Percentiles rank a stretch among this genome's conserved stretches.
Conservation (phyloP, 2,329 filamentous ascomycete genomes). For the Mycosphaerella sp. region DNA sequence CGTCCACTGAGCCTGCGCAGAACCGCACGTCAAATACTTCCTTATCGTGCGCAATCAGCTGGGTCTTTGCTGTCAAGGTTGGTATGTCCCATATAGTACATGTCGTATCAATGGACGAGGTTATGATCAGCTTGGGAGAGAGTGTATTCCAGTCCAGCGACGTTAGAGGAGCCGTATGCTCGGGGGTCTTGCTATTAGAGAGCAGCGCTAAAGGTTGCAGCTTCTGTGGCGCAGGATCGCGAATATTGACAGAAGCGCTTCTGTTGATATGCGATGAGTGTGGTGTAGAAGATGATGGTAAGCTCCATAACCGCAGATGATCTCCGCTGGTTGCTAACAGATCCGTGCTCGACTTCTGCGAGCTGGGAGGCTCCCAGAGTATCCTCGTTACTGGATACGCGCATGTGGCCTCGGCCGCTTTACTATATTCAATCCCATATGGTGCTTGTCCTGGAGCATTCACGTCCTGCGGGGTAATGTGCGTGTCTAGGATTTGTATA, state of each 20-base stretch:
- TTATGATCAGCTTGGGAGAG: slow-evolving; percentile 94
- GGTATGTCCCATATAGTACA: slow-evolving; percentile 99
- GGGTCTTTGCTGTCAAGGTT: slow-evolving; percentile 93
- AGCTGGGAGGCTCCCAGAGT: slow-evolving; percentile 91
- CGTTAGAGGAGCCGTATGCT: slow-evolving; percentile 93
- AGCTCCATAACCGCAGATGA: slow-evolving; percentile 86
- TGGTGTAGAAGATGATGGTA: slow-evolving; percentile 51
- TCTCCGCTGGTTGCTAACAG: slow-evolving; percentile 92
- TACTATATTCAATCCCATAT: slow-evolving; percentile 80
- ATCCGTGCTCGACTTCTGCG: slow-evolving; percentile 91
- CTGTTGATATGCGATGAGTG: slow-evolving; percentile 57
- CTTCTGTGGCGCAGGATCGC: slow-evolving; percentile 61
- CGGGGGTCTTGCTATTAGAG: slow-evolving; percentile 96
- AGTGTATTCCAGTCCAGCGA: slow-evolving; percentile 98
- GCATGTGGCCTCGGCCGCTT: slow-evolving; percentile 92
- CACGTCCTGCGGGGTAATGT: slow-evolving; percentile 63
- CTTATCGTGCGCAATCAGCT: slow-evolving; percentile 97
- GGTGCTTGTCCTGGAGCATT: slow-evolving; percentile 65
- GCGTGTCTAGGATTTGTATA: slow-evolving; percentile 94
- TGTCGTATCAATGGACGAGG: slow-evolving; percentile 96
- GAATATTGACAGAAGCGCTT: slow-evolving; percentile 57
- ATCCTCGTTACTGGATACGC: slow-evolving; percentile 95
- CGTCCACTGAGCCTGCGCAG: slow-evolving; percentile 96
- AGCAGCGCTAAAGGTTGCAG: slow-evolving; percentile 86
- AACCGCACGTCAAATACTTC: slow-evolving; percentile 98